Percentiles rank a stretch among this genome's conserved stretches.
Evolutionary conservation across 164 flowering plant species (phyloP).

Genomic region (Aristolochia fimbriata): DNA sequence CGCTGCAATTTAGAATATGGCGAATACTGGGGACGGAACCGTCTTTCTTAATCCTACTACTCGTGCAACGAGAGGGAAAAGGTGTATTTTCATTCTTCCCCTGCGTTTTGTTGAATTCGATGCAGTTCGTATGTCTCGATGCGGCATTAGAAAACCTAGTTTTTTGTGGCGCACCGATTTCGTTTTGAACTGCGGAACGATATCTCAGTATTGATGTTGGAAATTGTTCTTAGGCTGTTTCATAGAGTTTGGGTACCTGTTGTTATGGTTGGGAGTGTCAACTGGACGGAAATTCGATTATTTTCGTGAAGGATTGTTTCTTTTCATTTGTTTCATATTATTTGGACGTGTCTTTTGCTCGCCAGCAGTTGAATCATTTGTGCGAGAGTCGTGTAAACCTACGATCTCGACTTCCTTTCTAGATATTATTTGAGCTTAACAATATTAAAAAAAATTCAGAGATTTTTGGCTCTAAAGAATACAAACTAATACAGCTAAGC

Average conservation of each 20-base stretch:
- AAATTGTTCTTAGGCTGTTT: too few species aligned
- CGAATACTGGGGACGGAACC: neutral
- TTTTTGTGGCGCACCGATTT: neutral
- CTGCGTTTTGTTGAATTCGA: neutral
- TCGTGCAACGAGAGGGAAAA: constrained; percentile 8
- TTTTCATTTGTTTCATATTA: too few species aligned
- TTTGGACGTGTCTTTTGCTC: too few species aligned
- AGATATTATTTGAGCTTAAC: too few species aligned
- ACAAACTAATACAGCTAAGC: too few species aligned
- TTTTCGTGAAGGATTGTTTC: too few species aligned
- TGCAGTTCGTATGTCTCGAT: neutral
- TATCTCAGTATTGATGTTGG: neutral
- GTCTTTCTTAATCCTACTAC: constrained; percentile 5
- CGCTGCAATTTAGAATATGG: neutral
- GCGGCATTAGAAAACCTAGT: neutral
- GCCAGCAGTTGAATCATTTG: too few species aligned
- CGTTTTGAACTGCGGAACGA: neutral
- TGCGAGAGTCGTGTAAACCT: too few species aligned
- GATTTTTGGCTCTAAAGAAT: too few species aligned
- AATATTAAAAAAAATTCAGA: too few species aligned
- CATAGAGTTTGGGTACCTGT: neutral
- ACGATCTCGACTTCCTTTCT: too few species aligned
- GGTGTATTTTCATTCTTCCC: neutral
- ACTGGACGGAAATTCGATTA: too few species aligned
- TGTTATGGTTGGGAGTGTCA: neutral